Evolutionary conservation across 345 rosid species (phyloP).

Genomic region (Melaleuca quinquenervia): DNA sequence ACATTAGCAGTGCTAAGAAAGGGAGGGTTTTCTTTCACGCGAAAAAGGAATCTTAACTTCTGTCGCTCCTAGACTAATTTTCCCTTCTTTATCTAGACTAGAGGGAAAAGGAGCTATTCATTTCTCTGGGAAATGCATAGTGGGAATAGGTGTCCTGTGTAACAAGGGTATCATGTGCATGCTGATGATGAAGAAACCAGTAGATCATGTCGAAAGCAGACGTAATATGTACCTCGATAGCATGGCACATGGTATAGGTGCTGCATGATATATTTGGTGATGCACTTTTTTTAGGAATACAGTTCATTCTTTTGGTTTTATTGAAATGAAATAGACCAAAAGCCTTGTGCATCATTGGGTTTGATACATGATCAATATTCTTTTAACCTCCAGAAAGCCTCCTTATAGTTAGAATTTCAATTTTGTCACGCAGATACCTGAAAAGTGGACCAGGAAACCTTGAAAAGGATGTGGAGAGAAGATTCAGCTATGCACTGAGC

Average conservation of each 20-base stretch:
- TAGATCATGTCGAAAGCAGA: not conserved
- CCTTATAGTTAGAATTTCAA: not conserved
- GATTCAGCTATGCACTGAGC: conserved; percentile 91
- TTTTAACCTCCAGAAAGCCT: not conserved
- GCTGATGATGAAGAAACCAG: not conserved
- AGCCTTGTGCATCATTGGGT: not conserved
- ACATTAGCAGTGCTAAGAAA: not conserved
- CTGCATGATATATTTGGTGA: not conserved
- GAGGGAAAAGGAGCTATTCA: not conserved
- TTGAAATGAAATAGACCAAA: not conserved
- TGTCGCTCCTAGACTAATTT: not conserved
- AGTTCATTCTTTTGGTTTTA: not conserved
- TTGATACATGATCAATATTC: not conserved
- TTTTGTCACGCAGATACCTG: conserved; percentile 54
- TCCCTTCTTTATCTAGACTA: not conserved
- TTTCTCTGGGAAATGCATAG: not conserved
- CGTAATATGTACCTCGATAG: not conserved
- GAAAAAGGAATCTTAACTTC: not conserved
- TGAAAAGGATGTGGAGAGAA: conserved; percentile 86
- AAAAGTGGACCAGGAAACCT: conserved; percentile 89
- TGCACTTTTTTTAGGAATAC: not conserved
- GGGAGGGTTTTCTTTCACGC: not conserved
- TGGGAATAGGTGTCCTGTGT: not conserved
- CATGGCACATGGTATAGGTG: not conserved
- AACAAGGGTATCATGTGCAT: not conserved